These are phyloP conservation scores for Aspergillus heteromorphus DNA, from an alignment of 495 filamentous ascomycete species.

Conservation along the genomic window DNA sequence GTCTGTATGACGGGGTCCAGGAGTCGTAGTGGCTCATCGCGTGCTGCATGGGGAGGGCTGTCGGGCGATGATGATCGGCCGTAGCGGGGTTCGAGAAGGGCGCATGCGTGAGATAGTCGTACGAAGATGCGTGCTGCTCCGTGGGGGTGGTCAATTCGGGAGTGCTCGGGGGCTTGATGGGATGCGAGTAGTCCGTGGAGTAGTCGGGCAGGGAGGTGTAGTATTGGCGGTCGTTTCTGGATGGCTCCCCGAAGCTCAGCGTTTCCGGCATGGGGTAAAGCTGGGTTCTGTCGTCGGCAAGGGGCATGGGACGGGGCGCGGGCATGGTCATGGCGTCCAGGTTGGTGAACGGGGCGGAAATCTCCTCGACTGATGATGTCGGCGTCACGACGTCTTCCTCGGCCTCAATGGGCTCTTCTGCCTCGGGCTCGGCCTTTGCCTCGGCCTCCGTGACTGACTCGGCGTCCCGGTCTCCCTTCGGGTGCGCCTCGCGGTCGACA, in stretches of 20 bases:
- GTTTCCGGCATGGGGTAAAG: conserved; percentile 29
- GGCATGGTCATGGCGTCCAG: conserved; percentile 23
- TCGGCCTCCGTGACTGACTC: conserved; percentile 29
- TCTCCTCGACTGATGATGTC: conserved; percentile 28
- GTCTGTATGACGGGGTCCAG: conserved; percentile 39
- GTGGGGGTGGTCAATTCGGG: conserved; percentile 29
- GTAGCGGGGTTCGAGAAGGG: conserved; percentile 22
- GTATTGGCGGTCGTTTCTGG: conserved; percentile 27
- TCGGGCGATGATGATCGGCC: conserved; percentile 21
- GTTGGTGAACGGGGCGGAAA: conserved; percentile 23
- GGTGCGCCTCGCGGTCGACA: conserved; percentile 30
- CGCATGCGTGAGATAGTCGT: conserved; percentile 27
- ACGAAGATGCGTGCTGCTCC: conserved; percentile 23
- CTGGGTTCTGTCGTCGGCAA: conserved; percentile 11
- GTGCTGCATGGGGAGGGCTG: conserved; percentile 21
- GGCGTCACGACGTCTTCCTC: conserved; percentile 30
- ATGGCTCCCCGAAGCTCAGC: conserved; percentile 29
- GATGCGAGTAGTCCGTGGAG: conserved; percentile 26
- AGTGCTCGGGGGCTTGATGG: conserved; percentile 28
- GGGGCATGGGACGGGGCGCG: conserved; percentile 14
- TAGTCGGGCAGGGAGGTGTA: conserved; percentile 30
- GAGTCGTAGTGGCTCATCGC: conserved; percentile 23
- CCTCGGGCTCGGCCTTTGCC: conserved; percentile 16
- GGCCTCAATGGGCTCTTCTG: conserved; percentile 18
- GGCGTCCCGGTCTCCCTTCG: conserved; percentile 35